These are phyloP conservation scores for Rubroshorea leprosula DNA, from an alignment of 345 rosid species.

Conservation along the genomic window DNA sequence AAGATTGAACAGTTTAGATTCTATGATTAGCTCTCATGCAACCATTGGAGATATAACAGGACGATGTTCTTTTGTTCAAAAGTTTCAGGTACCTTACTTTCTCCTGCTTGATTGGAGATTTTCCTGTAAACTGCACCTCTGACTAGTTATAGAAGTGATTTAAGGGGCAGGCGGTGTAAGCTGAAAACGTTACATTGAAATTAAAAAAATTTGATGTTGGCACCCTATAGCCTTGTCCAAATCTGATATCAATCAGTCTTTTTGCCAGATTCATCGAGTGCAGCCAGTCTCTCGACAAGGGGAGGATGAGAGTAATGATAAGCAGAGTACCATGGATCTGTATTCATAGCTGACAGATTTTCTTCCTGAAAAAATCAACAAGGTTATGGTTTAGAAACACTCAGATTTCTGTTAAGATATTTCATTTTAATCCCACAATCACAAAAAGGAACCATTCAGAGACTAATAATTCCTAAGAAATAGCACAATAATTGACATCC, in stretches of 20 bases:
- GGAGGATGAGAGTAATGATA: conserved; percentile 99
- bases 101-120: background rate
- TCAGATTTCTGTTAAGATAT: no score
- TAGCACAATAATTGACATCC: no score
- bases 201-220: background rate
- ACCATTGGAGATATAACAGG: no score
- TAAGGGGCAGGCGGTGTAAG: no score
- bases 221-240: background rate
- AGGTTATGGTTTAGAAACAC: background rate
- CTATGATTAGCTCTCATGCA: no score
- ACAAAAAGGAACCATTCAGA: no score
- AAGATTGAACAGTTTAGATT: no score
- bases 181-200: background rate
- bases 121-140: background rate
- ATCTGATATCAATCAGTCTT: conserved; percentile 51
- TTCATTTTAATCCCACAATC: no score
- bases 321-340: conserved; percentile 96
- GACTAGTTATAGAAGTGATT: no score
- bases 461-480: no score
- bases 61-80: background rate
- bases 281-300: conserved; percentile 89
- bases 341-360: conserved; percentile 91
- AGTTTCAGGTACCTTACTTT: background rate
- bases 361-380: conserved; percentile 61
- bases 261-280: conserved; percentile 61